These are phyloP conservation scores for Auriscalpium orientale DNA, from an alignment of 768 basidiomycete species.

Conservation along the genomic window DNA sequence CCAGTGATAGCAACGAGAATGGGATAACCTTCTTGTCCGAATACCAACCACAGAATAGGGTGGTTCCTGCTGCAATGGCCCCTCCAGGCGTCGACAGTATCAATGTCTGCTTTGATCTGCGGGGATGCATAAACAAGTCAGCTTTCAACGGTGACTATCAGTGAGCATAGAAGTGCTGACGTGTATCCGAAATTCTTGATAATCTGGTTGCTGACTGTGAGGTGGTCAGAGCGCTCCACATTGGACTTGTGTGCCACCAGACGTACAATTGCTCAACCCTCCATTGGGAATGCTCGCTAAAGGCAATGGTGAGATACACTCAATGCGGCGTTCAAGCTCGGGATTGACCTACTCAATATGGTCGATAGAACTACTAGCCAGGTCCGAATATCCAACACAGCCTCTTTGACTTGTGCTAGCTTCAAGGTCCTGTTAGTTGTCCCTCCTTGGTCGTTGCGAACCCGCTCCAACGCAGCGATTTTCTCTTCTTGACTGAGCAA, in stretches of 20 bases:
- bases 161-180: conserved; percentile 24
- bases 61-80: conserved; percentile 38
- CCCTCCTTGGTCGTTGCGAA: conserved; percentile 60
- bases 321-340: neutral
- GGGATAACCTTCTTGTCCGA: conserved; percentile 55
- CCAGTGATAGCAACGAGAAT: neutral
- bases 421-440: conserved; percentile 55
- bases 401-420: conserved; percentile 49
- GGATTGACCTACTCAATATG: conserved; percentile 39
- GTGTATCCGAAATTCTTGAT: conserved; percentile 60
- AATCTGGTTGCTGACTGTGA: conserved; percentile 50
- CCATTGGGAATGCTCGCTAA: conserved; percentile 63
- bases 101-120: conserved; percentile 50
- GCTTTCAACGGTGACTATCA: neutral
- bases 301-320: conserved; percentile 5
- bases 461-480: conserved; percentile 55
- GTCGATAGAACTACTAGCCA: conserved; percentile 58
- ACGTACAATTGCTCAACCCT: conserved; percentile 52
- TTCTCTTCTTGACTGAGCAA: conserved; percentile 52
- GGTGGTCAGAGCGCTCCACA: neutral
- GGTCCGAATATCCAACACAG: conserved; percentile 47
- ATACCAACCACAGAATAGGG: conserved; percentile 53
- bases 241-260: neutral
- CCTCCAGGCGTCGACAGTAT: conserved; percentile 55
- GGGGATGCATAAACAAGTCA: neutral